Base-by-base conservation (phyloP, 257 asterid genomes). In the Rhazya stricta region DNA sequence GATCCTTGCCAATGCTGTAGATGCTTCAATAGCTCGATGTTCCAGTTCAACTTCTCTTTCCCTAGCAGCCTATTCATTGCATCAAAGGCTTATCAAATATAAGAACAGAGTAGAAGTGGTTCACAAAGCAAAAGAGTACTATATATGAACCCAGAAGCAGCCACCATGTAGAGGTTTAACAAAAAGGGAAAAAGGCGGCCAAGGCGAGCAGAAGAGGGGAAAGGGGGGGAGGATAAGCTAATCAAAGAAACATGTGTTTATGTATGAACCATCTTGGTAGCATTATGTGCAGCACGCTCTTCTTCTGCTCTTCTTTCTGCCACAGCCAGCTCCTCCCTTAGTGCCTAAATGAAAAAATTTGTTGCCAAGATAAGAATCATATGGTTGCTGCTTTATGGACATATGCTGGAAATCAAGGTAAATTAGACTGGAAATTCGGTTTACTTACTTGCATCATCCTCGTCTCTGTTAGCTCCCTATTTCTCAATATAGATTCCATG, bases 21-120 rank as follows among this genome's bases (percentile, higher is more conserved):
- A 88, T 78, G 99, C 96, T 84, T 95, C 99, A 69, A 95, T 78
- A 74, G 98, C 94, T 79, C 96, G 89, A 67, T 91, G 99, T 86
- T 93, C 98, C 87, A 95, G 77, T 78, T 95, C 99, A 53, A 91
- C 98, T 85, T 93, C 99, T 88, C 98, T 91, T 86, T 91, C 99
- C 91, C 96, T 91, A 82, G 92, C 88, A 71, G 98, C 94, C 99
- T 95, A 78, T 78, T 74, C 36, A 69, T 80, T 53, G 53, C 74
- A 83, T 75, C 69, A 50, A 71, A 73, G n/a, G 43, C 45, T 62
- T 19, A 50, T 29, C 72, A 65, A 27, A 63, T 30, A 23, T 29
- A 25, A 41, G 50, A 29, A 73, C 11, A n/a, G 30, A 21, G 43
- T 37, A 48, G 57, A 73, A 37, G 43, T 32, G 12, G 34, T 6